Evolutionary conservation across 352 stramenopile species (phyloP), one percentile per base, ranked within the genome.

Genomic region (Chrysophaeum taylorii): DNA sequence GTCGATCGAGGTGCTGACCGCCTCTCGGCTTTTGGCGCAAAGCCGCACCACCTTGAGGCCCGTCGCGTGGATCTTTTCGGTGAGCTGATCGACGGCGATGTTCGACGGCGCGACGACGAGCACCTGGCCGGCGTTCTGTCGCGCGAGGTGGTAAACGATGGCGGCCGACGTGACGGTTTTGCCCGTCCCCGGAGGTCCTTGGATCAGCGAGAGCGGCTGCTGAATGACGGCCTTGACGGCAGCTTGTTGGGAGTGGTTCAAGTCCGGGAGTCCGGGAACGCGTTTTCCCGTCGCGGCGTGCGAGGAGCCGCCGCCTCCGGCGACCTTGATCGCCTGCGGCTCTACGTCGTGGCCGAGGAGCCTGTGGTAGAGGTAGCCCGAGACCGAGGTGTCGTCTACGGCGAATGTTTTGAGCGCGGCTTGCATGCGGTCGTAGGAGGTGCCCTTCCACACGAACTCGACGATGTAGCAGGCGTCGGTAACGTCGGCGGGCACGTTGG

Each of bases 361-460:
- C 78, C 96, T 97, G 81, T 99, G 92, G 81, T 99, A 99, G 72
- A 99, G 85, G 79, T 98, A 99, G 21, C 94, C 94, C 1, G 92
- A 98, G 0, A 99, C 84, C 70, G 89, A 97, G 23, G 92, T 96
- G 74, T 98, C 94, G 76, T 98, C 94, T 64, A 98, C 92, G 0
- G 94, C 94, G 82, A 99, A 98, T 0, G 89, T 97, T 80, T 98
- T 98, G 68, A 99, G 84, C 25, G 95, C 94, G 23, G 91, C 91
- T 76, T 98, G 94, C 95, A 99, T 99, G 18, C 96, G 85, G 76
- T 99, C 94, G 74, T 98, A 99, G 21, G 92, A 97, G 18, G 93
- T 98, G 21, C 84, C 89, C 74, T 99, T 99, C 96, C 96, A 99
- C 73, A 98, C 92, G 82, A 98, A 99, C 61, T 98, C 92, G 21